Evolutionary conservation across 805 yeast genomes (phyloP).

Genomic region (Brettanomyces custersianus): DNA sequence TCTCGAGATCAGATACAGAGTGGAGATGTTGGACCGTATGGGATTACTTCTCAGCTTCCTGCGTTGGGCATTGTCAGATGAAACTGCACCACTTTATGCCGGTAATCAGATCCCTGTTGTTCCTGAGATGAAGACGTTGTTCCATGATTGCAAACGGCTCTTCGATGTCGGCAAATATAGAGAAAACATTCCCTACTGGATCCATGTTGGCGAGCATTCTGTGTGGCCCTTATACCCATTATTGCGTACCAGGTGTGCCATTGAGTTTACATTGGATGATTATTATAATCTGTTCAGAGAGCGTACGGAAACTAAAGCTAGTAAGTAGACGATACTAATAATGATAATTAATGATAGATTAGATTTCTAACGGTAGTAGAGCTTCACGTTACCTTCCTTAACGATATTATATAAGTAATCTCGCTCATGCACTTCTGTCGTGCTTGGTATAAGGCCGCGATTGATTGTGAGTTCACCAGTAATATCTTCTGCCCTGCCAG

Average conservation of each 20-base stretch:
- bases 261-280: constrained; percentile 83
- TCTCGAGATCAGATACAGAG: constrained; percentile 76
- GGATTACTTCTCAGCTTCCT: constrained; percentile 65
- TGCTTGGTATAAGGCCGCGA: constrained; percentile 31
- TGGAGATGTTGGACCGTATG: constrained; percentile 68
- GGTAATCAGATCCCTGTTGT: constrained; percentile 80
- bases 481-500: constrained; percentile 77
- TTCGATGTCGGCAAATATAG: constrained; percentile 64
- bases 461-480: constrained; percentile 63
- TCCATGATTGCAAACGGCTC: constrained; percentile 64
- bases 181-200: constrained; percentile 83
- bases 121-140: constrained; percentile 68
- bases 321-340: neutral
- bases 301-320: constrained; percentile 4
- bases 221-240: constrained; percentile 89
- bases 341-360: neutral
- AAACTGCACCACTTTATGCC: constrained; percentile 69
- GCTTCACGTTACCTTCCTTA: constrained; percentile 41
- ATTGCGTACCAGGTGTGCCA: constrained; percentile 78
- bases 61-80: constrained; percentile 78
- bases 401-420: constrained; percentile 54
- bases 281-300: constrained; percentile 36
- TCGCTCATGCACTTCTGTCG: constrained; percentile 36
- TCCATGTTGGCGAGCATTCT: constrained; percentile 80
- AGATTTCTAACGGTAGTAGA: constrained; percentile 31